These are phyloP conservation scores for Lactifluus volemus DNA, from an alignment of 768 basidiomycete genomes.

Conservation along the genomic window DNA sequence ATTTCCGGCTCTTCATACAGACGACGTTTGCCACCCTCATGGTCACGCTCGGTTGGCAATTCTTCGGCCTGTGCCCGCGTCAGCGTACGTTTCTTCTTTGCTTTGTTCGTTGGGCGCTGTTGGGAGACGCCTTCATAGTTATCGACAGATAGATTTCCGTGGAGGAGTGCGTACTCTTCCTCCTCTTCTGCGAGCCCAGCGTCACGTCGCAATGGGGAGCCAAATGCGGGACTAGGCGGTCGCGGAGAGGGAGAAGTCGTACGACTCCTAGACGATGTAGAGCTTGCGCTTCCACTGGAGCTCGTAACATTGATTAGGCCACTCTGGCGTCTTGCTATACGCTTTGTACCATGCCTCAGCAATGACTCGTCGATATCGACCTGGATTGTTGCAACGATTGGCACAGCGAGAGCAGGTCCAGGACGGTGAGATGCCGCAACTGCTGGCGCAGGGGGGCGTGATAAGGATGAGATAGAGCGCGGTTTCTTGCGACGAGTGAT, in stretches of 20 bases:
- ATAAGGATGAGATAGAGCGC: constrained; percentile 28
- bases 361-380: constrained; percentile 28
- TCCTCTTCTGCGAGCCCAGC: constrained; percentile 50
- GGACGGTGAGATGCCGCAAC: constrained; percentile 35
- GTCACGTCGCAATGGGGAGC: constrained; percentile 47
- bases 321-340: constrained; percentile 35
- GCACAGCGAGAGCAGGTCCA: constrained; percentile 20
- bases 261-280: constrained; percentile 22
- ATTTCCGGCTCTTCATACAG: constrained; percentile 35
- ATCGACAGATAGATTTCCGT: constrained; percentile 27
- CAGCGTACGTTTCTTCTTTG: constrained; percentile 40
- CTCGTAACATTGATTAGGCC: constrained; percentile 40
- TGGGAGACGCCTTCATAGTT: constrained; percentile 31
- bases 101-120: constrained; percentile 35
- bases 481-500: constrained; percentile 39
- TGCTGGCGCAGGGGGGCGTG: constrained; percentile 40
- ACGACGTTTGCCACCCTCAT: constrained; percentile 24
- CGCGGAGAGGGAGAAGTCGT: constrained; percentile 40
- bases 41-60: constrained; percentile 25
- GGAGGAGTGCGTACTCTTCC: constrained; percentile 36
- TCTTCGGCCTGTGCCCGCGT: constrained; percentile 29
- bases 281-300: constrained; percentile 12
- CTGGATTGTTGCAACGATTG: constrained; percentile 21
- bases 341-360: constrained; percentile 28
- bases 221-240: constrained; percentile 60